phyloP scores from a whole-genome alignment of 179 eudicot genomes.

The Patellifolia procumbens region DNA sequence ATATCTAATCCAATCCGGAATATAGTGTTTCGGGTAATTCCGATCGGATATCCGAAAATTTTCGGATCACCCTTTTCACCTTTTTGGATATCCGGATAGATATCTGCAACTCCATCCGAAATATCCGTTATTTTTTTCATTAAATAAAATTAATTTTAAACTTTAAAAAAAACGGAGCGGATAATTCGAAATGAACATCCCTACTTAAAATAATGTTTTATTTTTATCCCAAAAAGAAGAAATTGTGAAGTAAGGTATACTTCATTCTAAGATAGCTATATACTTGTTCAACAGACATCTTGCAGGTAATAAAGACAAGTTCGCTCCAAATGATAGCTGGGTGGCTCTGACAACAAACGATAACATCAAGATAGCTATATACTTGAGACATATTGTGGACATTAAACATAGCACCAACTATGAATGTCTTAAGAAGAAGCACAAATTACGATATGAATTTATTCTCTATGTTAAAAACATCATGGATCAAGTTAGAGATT shows the following conservation, averaged over 20 bases:
- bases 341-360: background rate
- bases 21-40: no score
- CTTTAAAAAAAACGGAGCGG: no score
- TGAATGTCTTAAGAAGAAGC: background rate
- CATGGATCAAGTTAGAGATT: background rate
- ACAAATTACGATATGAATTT: background rate
- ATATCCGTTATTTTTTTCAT: no score
- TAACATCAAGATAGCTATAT: background rate
- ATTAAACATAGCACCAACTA: background rate
- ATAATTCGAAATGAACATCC: no score
- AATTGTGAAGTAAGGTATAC: background rate
- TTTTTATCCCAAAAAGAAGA: background rate
- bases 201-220: no score
- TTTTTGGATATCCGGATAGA: no score
- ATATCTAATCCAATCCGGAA: no score
- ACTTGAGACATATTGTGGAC: background rate
- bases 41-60: no score
- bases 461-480: background rate
- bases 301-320: background rate
- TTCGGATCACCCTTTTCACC: no score
- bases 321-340: background rate
- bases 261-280: background rate
- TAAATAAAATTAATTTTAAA: no score
- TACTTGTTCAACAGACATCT: background rate
- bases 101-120: no score